Base-by-base conservation (phyloP, 176 grass and related monocot genomes). In the Rhynchospora breviuscula region DNA sequence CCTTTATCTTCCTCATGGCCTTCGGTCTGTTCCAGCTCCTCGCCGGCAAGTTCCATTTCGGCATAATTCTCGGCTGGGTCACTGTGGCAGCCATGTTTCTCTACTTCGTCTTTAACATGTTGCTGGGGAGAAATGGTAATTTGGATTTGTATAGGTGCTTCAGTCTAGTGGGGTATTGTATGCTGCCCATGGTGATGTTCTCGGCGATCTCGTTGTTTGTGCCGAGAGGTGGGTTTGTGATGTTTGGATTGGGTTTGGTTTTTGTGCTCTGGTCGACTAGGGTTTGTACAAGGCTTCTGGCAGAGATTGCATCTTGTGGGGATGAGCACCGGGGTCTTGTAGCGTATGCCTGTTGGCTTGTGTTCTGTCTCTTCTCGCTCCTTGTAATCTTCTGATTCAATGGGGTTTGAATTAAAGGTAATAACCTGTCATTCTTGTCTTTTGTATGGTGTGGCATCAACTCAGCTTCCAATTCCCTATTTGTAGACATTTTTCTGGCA, bases 171-270 rank as follows among this genome's bases (percentile, higher is more conserved):
- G 94, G 94, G 25, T 97, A 97, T 84, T 94, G 92, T 80, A 97
- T 97, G 94, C 87, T 97, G 47, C 94, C 94, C 43, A 97, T 97
- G 94, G 94, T 97, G 85, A 97, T 97, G 67, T 97, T 97, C 90
- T 97, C 94, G 2, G 90, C 94, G 25, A 46, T 92, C 9, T 94
- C 94, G 8, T 88, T 97, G 40, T 97, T 97, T 83, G 85, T 97
- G 53, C 94, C 92, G 11, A 87, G 87, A 54, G 94, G 92, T 22
- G 90, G 92, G 2, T 80, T 90, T 0, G 81, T 91, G 81, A 97
- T 97, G 51, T 94, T 94, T 75, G 87, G 87, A 44, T 83, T 92
- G 15, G 92, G 88, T 59, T 90, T 90, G 87, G 71, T 79, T 22
- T 97, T 97, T 83, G 94, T 97, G 79, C 74, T 97, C 1, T 97